Base-by-base conservation (phyloP, 129 eudicot genomes). In the Pulicaria dysenterica region DNA sequence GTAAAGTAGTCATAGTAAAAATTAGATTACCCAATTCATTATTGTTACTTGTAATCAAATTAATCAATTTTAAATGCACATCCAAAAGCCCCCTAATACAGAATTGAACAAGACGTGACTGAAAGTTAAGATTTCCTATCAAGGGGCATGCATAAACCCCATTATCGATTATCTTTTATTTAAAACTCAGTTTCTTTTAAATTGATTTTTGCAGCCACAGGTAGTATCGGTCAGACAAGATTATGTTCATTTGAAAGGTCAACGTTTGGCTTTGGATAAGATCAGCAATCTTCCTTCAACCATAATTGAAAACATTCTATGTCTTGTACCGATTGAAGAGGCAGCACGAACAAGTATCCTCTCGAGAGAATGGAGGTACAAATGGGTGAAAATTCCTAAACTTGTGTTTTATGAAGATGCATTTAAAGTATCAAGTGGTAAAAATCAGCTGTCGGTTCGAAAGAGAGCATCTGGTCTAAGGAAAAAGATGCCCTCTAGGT, bases 311-410 rank as follows among this genome's bases (percentile, higher is more conserved):
- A 70, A 24, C 44, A 56, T 63, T 44, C 60, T 72, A 8, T 56
- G 36, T 43, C 65, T 45, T 72, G 16, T 70, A 4, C 73, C 73
- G 6, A 42, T 70, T 31, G 0, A 7, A 72, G 77, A 72, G 3
- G 77, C 77, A 7, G 69, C 17, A 16, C 58, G 77, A 46, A 58
- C 77, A 12, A 72, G 77, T 37, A 48, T 72, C 57, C 66, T 72
- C 58, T 45, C 77, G 3, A 72, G 10, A n/a, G 39, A 58, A 7
- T 80, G 83, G 79, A 73, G 75, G 41, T 49, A 66, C 58, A 49
- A 42, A 8, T 78, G 82, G 82, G 4, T 17, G 10, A 57, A 31
- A 10, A 14, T 76, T 58, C 69, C 81, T 16, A 57, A 68, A 5
- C 75, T 77, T 42, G 53, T 3, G 50, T 42, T 61, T 4, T 3